phyloP scores from a whole-genome alignment of 2,329 filamentous ascomycete species.

The Chalaropsis thielavioides region DNA sequence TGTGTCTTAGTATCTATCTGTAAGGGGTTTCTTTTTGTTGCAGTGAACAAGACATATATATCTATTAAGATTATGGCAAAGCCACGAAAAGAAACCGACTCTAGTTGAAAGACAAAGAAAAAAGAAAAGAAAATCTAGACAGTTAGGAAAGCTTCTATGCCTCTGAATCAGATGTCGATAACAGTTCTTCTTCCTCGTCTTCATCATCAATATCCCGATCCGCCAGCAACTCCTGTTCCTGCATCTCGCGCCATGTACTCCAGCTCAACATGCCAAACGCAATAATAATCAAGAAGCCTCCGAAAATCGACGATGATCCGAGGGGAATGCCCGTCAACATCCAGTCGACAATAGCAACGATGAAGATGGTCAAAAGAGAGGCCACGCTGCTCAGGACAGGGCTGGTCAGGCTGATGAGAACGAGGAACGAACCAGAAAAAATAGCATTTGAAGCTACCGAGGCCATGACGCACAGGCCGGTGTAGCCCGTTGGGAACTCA shows the following conservation, averaged over 20 bases:
- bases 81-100: too few relatives aligned
- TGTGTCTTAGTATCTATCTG: too few relatives aligned
- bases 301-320: conserved; percentile 58
- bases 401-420: conserved; percentile 82
- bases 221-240: conserved; percentile 59
- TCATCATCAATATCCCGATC: conserved; percentile 34
- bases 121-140: not conserved
- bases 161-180: conserved; percentile 11
- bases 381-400: conserved; percentile 88
- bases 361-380: conserved; percentile 87
- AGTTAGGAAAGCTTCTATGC: conserved; percentile 1
- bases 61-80: too few relatives aligned
- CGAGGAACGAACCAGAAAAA: conserved; percentile 85
- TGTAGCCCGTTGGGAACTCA: conserved; percentile 61
- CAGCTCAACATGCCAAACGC: conserved; percentile 80
- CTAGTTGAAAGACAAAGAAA: too few relatives aligned
- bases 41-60: not conserved
- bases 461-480: conserved; percentile 65
- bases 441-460: conserved; percentile 77
- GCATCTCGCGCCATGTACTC: conserved; percentile 89
- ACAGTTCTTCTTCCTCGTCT: conserved; percentile 12
- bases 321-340: conserved; percentile 64
- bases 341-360: conserved; percentile 88
- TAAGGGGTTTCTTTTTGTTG: not conserved
- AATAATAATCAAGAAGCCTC: conserved; percentile 74